Conservation (phyloP, 208 protist species). For the Cochliopodium minus region DNA sequence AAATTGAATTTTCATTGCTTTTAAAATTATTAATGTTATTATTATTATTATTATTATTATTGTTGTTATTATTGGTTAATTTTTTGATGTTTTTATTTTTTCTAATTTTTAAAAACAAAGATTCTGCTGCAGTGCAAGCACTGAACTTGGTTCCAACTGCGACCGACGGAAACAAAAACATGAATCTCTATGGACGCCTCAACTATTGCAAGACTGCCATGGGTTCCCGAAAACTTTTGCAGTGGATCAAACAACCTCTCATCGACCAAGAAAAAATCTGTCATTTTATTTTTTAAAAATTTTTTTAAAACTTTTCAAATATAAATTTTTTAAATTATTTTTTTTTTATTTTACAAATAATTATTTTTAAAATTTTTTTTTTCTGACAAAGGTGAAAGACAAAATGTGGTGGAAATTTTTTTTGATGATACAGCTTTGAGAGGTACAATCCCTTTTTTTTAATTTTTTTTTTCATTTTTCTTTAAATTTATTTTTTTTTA, state of each 20-base stretch:
- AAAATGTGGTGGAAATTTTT: slow-evolving; percentile 75
- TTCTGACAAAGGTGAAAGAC: slow-evolving; percentile 53
- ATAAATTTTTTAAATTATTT: too few relatives aligned
- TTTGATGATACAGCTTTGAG: slow-evolving; percentile 55
- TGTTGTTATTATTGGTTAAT: too few relatives aligned
- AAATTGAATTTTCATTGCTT: too few relatives aligned
- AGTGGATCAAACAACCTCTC: slow-evolving; percentile 91
- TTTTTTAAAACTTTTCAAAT: too few relatives aligned
- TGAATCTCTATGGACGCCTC: background rate
- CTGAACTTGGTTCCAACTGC: background rate
- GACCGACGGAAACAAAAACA: background rate
- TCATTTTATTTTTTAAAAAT: too few relatives aligned
- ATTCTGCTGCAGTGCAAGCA: background rate
- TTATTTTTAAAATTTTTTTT: background rate
- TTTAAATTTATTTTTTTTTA: too few relatives aligned
- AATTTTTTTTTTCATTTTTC: slow-evolving; percentile 6
- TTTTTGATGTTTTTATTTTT: too few relatives aligned
- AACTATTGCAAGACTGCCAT: slow-evolving; percentile 54
- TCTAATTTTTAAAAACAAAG: too few relatives aligned
- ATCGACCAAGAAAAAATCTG: slow-evolving; percentile 66
- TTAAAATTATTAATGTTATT: too few relatives aligned
- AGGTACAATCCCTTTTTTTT: slow-evolving; percentile 35
- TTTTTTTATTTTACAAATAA: background rate
- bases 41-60: too few relatives aligned
- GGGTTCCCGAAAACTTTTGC: slow-evolving; percentile 72